phyloP scores from a whole-genome alignment of 352 stramenopile genomes.

The Phytophthora uliginosa region DNA sequence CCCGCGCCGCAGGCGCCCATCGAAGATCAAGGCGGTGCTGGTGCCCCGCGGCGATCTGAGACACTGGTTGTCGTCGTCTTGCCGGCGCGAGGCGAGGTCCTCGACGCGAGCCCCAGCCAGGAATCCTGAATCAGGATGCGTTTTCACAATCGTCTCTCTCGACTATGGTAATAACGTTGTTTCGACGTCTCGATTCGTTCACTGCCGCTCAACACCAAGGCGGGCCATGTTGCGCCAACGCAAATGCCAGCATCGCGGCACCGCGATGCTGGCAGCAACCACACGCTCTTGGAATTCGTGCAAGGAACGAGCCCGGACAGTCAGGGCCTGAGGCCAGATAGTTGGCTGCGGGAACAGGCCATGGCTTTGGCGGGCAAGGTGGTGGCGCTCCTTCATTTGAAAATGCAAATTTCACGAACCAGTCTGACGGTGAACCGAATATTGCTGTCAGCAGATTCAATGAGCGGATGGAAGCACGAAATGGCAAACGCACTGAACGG shows the following conservation, averaged over 20 bases:
- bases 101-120: too few relatives aligned
- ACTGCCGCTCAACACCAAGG: neutral
- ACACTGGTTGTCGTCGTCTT: conserved; percentile 1
- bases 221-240: neutral
- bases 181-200: conserved; percentile 10
- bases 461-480: neutral
- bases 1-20: too few relatives aligned
- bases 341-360: conserved; percentile 20
- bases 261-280: neutral
- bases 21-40: too few relatives aligned
- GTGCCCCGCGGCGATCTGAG: conserved; percentile 1
- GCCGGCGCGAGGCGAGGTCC: neutral
- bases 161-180: too few relatives aligned
- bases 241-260: neutral
- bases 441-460: neutral
- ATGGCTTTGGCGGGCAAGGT: conserved; percentile 12
- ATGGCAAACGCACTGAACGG: neutral
- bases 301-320: neutral
- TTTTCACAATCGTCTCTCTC: conserved; percentile 17
- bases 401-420: neutral
- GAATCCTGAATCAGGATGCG: neutral
- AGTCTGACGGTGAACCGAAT: conserved; percentile 1
- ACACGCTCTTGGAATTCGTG: neutral
- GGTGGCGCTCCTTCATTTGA: conserved; percentile 12
- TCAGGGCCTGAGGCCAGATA: conserved; percentile 17